Evolutionary conservation across 2,329 filamentous ascomycete species (phyloP), one percentile per base, ranked within the genome.

Genomic region (Colletotrichum camelliae): DNA sequence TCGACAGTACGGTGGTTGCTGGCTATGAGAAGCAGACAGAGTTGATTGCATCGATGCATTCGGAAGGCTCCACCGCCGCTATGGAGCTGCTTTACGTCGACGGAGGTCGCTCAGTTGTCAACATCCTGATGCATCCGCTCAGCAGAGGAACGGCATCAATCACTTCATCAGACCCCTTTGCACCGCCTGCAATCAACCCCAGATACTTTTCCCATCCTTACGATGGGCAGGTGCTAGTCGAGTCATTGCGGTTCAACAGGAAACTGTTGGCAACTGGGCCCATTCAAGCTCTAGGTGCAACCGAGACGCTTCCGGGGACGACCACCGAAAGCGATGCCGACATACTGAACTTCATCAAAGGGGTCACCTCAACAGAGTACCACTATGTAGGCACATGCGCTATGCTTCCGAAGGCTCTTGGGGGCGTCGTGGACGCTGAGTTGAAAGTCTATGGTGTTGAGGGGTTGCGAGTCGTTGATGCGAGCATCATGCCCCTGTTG

Each of bases 61-160:
- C 80, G 37, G 70, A 80, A 35, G 60, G 73, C 66, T 71, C 83
- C 21, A 74, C 81, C 69, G 61, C 77, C 7, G 24, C 78, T 5
- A 76, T 78, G 70, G 81, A 81, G 31, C 79, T 85, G 35, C 81
- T 85, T 61, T 86, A 82, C 77, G 79, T 80, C 64, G 75, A 83
- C 77, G 78, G 77, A 77, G n/a, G 81, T 66, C 77, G 83, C 55
- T 79, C 75, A 77, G 21, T 77, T 80, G 37, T 80, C 5, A 80
- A 86, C 24, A 82, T 83, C 64, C 78, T 84, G 39, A 79, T 84
- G 72, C 84, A 86, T 72, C 85, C 85, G 2, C 79, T 86, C 29
- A 85, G 82, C 69, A 81, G 85, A 18, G 86, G 86, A 29, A 83
- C 82, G 12, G 82, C 87, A 65, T 81, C 80, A 29, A 83, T 87